Evolutionary conservation across 2,329 filamentous ascomycete genomes (phyloP), one percentile per base, ranked within the genome.

Genomic region (Mollisiaceae sp.): DNA sequence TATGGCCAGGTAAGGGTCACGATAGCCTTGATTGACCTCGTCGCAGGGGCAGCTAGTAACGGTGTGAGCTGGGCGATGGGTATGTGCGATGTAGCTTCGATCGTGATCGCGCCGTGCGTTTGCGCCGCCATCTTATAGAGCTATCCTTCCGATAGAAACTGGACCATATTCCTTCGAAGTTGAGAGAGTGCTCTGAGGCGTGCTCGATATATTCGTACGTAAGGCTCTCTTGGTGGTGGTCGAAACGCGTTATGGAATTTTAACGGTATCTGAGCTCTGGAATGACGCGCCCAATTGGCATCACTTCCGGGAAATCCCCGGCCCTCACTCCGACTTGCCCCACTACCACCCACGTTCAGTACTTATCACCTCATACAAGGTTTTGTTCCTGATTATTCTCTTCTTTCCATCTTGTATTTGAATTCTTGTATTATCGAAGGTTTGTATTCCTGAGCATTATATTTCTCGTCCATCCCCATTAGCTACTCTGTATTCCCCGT

Each of bases 1-100:
- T 92, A 97, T 0, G 94, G 94, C 94, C 94, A 98, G 65, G 92
- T 89, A 41, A 98, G 87, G 9, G 93, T 94, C 24, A 97, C 87
- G 18, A 91, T 82, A 45, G 91, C 93, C 65, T 86, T 84, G 38
- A 97, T 78, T 14, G 81, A 79, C 66, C 79, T 79, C 6, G 78
- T 76, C 2, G 74, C 64, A 27, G 77, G 75, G 14, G 82, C 75
- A 15, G 77, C 63, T 6, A 87, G 72, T 9, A 81, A 78, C 6
- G 86, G 85, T 39, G 71, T 76, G 39, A 90, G 80, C 66, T 85
- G 79, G 8, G 87, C 81, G 71, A 90, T 89, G 20, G 86, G 79
- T 11, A 83, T 85, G 27, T 78, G 75, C 18, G 75, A 72, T 62
- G 76, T 75, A 24, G 64, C 63, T 22, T 70, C 59, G 32, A 73